These are phyloP conservation scores for Pseudozyma thailandica DNA, from an alignment of 1,284 basidiomycete genomes.

Conservation along the genomic window DNA sequence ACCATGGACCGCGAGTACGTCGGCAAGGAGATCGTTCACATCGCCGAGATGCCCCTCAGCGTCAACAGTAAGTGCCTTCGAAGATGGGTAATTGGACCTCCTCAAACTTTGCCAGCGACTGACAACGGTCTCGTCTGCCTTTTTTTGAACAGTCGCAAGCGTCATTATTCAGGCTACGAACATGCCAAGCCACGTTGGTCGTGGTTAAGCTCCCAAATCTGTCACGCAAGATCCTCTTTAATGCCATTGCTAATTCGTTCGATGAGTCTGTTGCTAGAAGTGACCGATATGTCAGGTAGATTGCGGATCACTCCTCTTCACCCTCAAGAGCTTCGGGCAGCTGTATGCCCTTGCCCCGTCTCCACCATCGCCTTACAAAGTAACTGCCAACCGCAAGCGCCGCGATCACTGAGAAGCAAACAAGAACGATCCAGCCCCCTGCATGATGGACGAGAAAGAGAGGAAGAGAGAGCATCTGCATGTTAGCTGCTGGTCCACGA, in stretches of 20 bases:
- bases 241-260: neutral
- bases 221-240: conserved; percentile 1
- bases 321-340: conserved; percentile 46
- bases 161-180: conserved; percentile 51
- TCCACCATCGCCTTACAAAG: conserved; percentile 37
- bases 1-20: conserved; percentile 54
- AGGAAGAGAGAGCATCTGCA: neutral
- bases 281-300: neutral
- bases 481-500: neutral
- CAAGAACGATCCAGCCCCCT: conserved; percentile 47
- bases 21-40: conserved; percentile 50
- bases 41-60: conserved; percentile 54
- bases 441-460: neutral
- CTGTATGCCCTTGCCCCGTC: conserved; percentile 29
- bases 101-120: too few relatives aligned
- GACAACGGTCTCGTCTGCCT: too few relatives aligned
- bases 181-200: conserved; percentile 57
- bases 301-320: neutral
- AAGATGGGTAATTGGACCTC: too few relatives aligned
- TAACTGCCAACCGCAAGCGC: neutral
- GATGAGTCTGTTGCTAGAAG: neutral
- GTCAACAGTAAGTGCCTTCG: conserved; percentile 58
- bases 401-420: neutral
- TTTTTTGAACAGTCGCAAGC: conserved; percentile 37
- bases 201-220: conserved; percentile 25